phyloP scores from a whole-genome alignment of 768 basidiomycete genomes.

The Rhodotorula graminis region DNA sequence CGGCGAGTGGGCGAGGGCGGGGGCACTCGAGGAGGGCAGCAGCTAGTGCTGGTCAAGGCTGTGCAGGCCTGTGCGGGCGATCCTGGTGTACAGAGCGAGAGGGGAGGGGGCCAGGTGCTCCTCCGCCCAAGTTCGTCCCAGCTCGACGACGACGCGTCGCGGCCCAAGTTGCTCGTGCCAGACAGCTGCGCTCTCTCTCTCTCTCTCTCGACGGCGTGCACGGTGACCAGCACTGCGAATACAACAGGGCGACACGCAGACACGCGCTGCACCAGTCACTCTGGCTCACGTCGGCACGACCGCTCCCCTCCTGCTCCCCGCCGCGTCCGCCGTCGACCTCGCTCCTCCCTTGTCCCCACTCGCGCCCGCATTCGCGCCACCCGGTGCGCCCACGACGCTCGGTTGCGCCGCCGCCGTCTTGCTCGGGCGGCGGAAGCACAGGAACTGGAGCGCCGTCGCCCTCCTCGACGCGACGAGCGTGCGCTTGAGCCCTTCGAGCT shows the following conservation, averaged over 20 bases:
- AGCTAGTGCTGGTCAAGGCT: not conserved
- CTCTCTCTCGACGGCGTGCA: too few species aligned
- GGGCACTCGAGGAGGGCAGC: not conserved
- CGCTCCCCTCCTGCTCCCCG: constrained; percentile 10
- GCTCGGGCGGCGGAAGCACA: constrained; percentile 54
- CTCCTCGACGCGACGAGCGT: constrained; percentile 79
- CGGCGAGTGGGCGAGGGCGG: not conserved
- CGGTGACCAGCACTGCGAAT: not conserved
- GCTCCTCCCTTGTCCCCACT: not conserved
- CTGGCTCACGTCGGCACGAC: not conserved
- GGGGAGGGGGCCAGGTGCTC: not conserved
- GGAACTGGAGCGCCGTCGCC: constrained; percentile 87
- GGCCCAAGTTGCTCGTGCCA: too few species aligned
- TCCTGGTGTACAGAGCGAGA: not conserved
- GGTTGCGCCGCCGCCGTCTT: constrained; percentile 4
- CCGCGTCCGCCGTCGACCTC: not conserved
- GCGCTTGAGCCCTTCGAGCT: constrained; percentile 86
- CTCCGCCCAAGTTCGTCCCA: not conserved
- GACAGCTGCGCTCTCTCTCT: too few species aligned
- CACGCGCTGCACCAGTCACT: too few species aligned
- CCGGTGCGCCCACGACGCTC: constrained; percentile 10
- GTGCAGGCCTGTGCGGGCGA: not conserved
- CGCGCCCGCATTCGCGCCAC: not conserved
- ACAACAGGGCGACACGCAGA: not conserved
- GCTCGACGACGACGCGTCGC: not conserved